phyloP scores from a whole-genome alignment of 352 stramenopile species.

The Phytophthora vignae region DNA sequence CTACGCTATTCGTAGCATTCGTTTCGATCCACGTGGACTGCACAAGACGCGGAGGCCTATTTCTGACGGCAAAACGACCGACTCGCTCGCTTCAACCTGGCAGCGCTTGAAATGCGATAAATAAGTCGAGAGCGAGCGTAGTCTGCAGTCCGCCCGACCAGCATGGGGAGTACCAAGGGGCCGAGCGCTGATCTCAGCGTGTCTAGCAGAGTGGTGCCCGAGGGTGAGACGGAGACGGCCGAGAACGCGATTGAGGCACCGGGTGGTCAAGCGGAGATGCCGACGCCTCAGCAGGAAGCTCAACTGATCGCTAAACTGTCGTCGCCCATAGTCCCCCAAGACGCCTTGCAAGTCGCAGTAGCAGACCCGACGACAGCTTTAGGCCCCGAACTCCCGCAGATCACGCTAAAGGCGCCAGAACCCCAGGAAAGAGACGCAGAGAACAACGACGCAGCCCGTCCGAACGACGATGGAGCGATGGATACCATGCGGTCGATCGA shows the following conservation, averaged over 20 bases:
- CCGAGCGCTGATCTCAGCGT: constrained; percentile 25
- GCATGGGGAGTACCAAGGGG: constrained; percentile 34
- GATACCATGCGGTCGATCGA: constrained; percentile 21
- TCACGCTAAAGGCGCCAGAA: not conserved
- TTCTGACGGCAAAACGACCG: constrained; percentile 35
- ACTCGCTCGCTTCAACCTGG: constrained; percentile 16
- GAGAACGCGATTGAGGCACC: constrained; percentile 9
- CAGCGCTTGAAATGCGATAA: constrained; percentile 15
- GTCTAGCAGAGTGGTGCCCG: constrained; percentile 30
- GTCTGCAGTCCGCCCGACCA: constrained; percentile 13
- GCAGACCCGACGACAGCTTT: constrained; percentile 2
- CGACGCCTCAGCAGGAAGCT: constrained; percentile 10
- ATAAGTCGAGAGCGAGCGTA: constrained; percentile 11
- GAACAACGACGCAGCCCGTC: not conserved
- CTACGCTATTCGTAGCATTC: not conserved
- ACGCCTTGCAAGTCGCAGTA: not conserved
- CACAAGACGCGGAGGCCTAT: constrained; percentile 9
- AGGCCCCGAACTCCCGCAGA: constrained; percentile 17
- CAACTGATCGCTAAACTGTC: constrained; percentile 18
- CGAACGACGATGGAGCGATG: constrained; percentile 7
- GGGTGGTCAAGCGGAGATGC: not conserved
- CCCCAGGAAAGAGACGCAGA: not conserved
- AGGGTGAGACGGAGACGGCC: constrained; percentile 24
- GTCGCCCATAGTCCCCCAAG: constrained; percentile 19
- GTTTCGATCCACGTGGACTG: constrained; percentile 7